Evolutionary conservation across 345 rosid genomes (phyloP).

Genomic region (Passiflora organensis): DNA sequence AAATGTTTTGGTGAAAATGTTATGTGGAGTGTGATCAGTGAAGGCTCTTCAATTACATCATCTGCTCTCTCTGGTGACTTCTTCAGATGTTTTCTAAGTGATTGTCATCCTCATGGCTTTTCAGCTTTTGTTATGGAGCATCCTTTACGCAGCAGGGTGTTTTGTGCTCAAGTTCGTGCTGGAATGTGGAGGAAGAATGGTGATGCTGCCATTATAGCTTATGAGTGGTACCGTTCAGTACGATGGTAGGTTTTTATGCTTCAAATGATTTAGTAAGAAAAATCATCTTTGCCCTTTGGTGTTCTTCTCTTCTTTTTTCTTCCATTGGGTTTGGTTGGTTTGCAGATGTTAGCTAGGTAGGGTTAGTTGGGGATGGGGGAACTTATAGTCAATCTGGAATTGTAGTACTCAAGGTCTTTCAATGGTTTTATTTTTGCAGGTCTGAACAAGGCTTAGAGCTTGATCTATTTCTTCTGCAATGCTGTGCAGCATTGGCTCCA

Average conservation of each 20-base stretch:
- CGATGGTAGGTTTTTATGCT: conserved; percentile 52
- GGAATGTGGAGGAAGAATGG: conserved; percentile 98
- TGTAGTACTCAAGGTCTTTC: conserved; percentile 8
- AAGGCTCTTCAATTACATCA: conserved; percentile 27
- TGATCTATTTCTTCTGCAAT: conserved; percentile 93
- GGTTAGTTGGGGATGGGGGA: neutral
- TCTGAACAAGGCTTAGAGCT: conserved; percentile 85
- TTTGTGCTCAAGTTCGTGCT: conserved; percentile 82
- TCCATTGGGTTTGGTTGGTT: too few relatives aligned
- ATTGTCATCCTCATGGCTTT: conserved; percentile 73
- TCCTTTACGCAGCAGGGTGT: conserved; percentile 81
- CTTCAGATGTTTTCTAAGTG: conserved; percentile 55
- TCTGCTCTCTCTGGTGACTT: conserved; percentile 39
- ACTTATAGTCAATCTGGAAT: neutral
- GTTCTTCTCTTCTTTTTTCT: neutral
- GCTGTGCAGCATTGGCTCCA: conserved; percentile 95
- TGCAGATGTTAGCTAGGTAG: neutral
- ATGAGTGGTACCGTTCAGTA: conserved; percentile 76
- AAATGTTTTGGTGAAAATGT: conserved; percentile 57
- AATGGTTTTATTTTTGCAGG: conserved; percentile 48
- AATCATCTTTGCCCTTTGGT: neutral
- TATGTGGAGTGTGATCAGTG: conserved; percentile 17
- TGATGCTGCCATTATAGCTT: conserved; percentile 59
- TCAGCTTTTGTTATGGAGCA: conserved; percentile 86
- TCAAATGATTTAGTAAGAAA: neutral